Conservation (phyloP, 768 basidiomycete genomes). For the Auricularia cornea region DNA sequence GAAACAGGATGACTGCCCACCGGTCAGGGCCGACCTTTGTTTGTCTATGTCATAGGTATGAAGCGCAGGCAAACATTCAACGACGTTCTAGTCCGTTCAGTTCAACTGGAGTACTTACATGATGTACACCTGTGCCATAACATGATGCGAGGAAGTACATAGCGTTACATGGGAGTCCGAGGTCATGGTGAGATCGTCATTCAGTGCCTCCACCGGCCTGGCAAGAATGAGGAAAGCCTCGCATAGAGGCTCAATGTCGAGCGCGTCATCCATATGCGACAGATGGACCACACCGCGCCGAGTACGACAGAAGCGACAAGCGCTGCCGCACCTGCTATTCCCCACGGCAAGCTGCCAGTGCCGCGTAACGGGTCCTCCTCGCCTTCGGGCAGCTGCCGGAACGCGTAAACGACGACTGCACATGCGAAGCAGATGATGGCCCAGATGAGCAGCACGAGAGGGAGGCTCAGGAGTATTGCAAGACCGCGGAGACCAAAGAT, state of each 20-base stretch:
- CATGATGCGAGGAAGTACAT: too few species aligned
- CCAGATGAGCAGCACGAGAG: conserved; percentile 49
- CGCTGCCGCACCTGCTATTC: background rate
- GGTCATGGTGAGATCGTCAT: too few species aligned
- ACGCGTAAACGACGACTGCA: conserved; percentile 37
- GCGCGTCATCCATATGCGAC: background rate
- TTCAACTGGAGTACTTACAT: too few species aligned
- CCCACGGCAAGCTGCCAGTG: background rate
- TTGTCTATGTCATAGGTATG: too few species aligned
- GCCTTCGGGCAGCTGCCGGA: conserved; percentile 25
- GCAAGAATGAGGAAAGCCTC: background rate
- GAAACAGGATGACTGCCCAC: too few species aligned
- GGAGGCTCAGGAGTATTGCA: conserved; percentile 43
- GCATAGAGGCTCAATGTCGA: background rate
- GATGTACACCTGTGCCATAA: too few species aligned
- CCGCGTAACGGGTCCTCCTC: background rate
- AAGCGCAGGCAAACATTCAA: too few species aligned
- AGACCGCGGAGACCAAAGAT: conserved; percentile 40
- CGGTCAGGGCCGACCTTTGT: too few species aligned
- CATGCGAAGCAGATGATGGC: conserved; percentile 41
- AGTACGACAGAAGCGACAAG: background rate
- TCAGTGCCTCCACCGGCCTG: too few species aligned
- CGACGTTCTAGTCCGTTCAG: too few species aligned
- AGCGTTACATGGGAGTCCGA: too few species aligned
- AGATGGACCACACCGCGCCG: background rate